Evolutionary conservation across 169 alveolate species (phyloP), one percentile per base, ranked within the genome.

Genomic region (Eimeria maxima): DNA sequence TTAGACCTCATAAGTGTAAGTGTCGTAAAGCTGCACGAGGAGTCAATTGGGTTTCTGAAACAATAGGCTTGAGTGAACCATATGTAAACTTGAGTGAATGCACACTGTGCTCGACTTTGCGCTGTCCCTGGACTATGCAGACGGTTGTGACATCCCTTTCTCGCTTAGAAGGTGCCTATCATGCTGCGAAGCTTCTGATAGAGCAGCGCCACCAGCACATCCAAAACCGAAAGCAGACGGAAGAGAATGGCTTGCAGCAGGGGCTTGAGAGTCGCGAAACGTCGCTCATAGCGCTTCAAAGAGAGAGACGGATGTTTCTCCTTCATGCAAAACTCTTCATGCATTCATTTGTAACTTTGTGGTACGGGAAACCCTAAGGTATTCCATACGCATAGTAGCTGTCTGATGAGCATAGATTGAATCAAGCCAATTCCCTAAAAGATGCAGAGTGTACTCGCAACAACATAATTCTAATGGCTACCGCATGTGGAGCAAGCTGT

Each of bases 131-230:
- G 8, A 14, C 45, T 11, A 6, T 55, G 57, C 93, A 87, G 93
- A 63, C 93, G 27, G 93, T 87, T 27, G 60, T 87, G 47, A 29
- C 93, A 57, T 57, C 93, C 27, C 45, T 87, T 42, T 87, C 81
- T 87, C 93, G 78, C 45, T 83, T 87, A 63, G 93, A 87, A 2
- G 93, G 81, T 44, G 93, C 93, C 16, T 87, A 87, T 42, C 93
- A 87, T 63, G 81, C 81, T 87, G 78, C 93, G 11, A 87, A 63
- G 65, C 93, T 63, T 69, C 83, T 57, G 44, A 87, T 87, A 60
- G 93, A 87, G 65, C 93, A 87, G 44, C 80, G 93, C 2, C 67
- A 44, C 57, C 93, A 87, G 81, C 93, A 57, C n/a, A 24, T 63
- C 45, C 93, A 87, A 24, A 42, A 22, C 44, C 81, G 50, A 4